Evolutionary conservation across 129 eudicot species (phyloP), one percentile per base, ranked within the genome.

Genomic region (Saposhnikovia divaricata): DNA sequence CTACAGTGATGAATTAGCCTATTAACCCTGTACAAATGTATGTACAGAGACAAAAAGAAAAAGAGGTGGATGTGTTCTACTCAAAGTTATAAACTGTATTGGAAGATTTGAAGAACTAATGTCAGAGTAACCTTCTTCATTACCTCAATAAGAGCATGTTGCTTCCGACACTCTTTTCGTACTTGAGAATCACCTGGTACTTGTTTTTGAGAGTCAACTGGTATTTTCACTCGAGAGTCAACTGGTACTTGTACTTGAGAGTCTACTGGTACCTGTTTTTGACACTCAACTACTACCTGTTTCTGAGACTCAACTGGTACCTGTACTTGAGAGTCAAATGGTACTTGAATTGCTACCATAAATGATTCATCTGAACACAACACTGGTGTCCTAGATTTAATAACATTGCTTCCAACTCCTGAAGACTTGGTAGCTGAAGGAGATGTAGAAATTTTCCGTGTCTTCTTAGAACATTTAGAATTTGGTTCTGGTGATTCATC

Each of bases 271-370:
- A 89, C 96, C 84, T 87, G 93, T 53, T 53, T 53, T 53, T 21
- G 63, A 53, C 10, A 53, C 25, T 21, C 38, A 25, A 63, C 6
- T 25, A 37, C 6, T 68, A 68, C 43, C 42, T 68, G 73, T 68
- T 61, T 61, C 77, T 87, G 80, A 79, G 87, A 79, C 80, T 78
- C 73, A 68, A 68, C 43, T 31, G 73, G 23, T 68, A 31, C 73
- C 42, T 68, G 73, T 14, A 72, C 89, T 77, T 87, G 79, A 81
- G 88, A 83, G 83, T 78, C 87, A 83, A 91, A 91, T 3, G 96
- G 96, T 74, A 91, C 96, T 85, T 89, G 94, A 82, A 91, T 91
- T 39, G 91, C 96, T 82, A 79, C 80, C 39, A 82, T 86, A 80
- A 87, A 85, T 3, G 87, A 55, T 78, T 87, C 89, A 53, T 87